These are phyloP conservation scores for Wallacemonas sp. DNA, from an alignment of 208 protist species.

Conservation along the genomic window DNA sequence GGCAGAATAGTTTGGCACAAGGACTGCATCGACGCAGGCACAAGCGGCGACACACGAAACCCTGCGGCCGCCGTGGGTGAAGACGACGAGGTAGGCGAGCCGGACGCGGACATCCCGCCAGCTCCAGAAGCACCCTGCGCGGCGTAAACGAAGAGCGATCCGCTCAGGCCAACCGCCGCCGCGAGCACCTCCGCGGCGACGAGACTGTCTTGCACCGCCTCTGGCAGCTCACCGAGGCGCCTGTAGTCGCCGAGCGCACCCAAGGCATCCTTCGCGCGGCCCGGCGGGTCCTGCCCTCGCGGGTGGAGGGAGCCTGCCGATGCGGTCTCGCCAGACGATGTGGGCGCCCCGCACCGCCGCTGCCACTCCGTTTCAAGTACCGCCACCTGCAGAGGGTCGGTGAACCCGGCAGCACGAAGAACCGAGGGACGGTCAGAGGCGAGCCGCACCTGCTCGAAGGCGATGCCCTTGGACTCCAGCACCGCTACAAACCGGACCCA, in stretches of 20 bases:
- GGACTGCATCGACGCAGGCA: constrained; percentile 67
- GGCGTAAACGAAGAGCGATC: constrained; percentile 39
- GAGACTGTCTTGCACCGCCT: constrained; percentile 82
- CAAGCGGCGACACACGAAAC: constrained; percentile 55
- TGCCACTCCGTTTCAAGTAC: constrained; percentile 87
- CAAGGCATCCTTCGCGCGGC: too few relatives aligned
- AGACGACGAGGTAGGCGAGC: background rate
- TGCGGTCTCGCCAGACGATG: too few relatives aligned
- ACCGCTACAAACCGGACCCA: constrained; percentile 70
- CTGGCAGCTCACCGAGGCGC: constrained; percentile 55
- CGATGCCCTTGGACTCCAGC: constrained; percentile 61
- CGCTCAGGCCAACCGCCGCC: constrained; percentile 60
- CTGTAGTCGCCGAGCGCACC: too few relatives aligned
- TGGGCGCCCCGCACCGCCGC: constrained; percentile 22
- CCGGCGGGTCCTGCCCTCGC: too few relatives aligned
- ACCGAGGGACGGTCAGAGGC: constrained; percentile 68
- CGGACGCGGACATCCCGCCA: too few relatives aligned
- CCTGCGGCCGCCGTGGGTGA: constrained; percentile 14
- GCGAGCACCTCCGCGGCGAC: constrained; percentile 64
- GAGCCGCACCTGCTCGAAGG: constrained; percentile 75
- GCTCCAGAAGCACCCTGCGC: too few relatives aligned
- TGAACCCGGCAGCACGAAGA: constrained; percentile 70
- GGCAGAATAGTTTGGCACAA: constrained; percentile 72
- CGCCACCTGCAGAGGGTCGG: constrained; percentile 72
- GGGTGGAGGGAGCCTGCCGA: too few relatives aligned